Base-by-base conservation (phyloP, 192 early-diverging fungal species). In the Cladochytrium replicatum region DNA sequence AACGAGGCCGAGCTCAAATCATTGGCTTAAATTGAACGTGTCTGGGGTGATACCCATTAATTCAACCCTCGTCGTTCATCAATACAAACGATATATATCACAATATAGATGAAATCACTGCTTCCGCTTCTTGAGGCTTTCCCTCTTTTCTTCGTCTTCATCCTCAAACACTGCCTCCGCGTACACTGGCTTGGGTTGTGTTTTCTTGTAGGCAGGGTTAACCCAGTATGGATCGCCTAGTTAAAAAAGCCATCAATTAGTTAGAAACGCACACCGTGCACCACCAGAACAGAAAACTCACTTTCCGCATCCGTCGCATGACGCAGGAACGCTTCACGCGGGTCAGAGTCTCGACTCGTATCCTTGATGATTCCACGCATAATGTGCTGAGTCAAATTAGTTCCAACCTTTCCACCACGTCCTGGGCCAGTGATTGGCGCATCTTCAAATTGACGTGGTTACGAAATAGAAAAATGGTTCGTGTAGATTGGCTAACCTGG, bases 311-410 rank as follows among this genome's bases (percentile, higher is more conserved):
- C 68, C 2, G 77, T 67, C 0, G 94, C 92, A 68, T 88, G 90
- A 49, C 77, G 85, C 25, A 98, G 62, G 53, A 98, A 72, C 2
- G 88, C 94, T 41, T 86, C 92, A 40, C 94, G 68, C 7, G 94
- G 94, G 68, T 98, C 94, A 50, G 91, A 89, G 48, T 89, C 86
- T 40, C 82, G 72, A 38, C 63, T 64, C 8, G 54, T 56, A 40
- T 68, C 58, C 52, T 67, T 74, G 25, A 62, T 60, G 1, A 69
- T 9, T 3, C 23, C 39, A 47, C 85, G 88, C 70, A 97, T 83
- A 13, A 93, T 82, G 50, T 88, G 85, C 60, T 94, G 86, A 0
- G 85, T 85, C 28, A 78, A 52, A 52, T 79, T 93, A 27, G 74
- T 78, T 41, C 87, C 91, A n/a, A 93, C 79, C 40, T 75, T 80